A percentile compares a stretch with the other conserved stretches of the same genome.
Conservation (phyloP, 805 yeast genomes). For the Wickerhamomyces xylosicus region DNA sequence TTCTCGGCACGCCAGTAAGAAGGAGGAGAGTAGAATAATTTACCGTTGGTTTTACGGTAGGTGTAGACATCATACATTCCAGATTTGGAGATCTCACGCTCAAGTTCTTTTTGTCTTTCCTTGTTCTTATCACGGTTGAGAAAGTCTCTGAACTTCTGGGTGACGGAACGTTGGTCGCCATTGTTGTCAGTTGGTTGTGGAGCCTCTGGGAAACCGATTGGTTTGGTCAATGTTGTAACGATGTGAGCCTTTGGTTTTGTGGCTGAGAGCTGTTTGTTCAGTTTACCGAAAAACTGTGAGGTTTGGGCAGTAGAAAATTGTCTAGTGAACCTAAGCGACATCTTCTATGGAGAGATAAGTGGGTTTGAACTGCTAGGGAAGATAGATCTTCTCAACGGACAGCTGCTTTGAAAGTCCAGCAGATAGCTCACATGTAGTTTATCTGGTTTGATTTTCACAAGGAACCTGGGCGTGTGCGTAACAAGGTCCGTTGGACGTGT, state of each 20-base stretch:
- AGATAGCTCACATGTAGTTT: no score
- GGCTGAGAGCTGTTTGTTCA: slow-evolving; percentile 24
- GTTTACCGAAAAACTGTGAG: slow-evolving; percentile 19
- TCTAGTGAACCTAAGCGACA: slow-evolving; percentile 1
- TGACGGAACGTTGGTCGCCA: slow-evolving; percentile 28
- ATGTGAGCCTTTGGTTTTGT: slow-evolving; percentile 27
- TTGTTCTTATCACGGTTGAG: slow-evolving; percentile 37
- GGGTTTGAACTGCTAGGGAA: no score
- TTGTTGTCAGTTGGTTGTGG: slow-evolving; percentile 29
- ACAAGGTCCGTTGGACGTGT: no score
- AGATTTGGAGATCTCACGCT: slow-evolving; percentile 54
- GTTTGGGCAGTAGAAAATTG: slow-evolving; percentile 6
- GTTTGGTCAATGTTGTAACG: slow-evolving; percentile 27
- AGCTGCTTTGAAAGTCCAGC: no score
- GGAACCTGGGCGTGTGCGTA: no score
- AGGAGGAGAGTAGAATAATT: slow-evolving; percentile 75
- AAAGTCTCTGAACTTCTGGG: slow-evolving; percentile 33
- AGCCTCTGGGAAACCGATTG: slow-evolving; percentile 32
- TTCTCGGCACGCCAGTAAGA: slow-evolving; percentile 65
- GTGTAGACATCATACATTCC: slow-evolving; percentile 58
- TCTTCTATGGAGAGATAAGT: background rate
- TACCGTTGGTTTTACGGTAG: slow-evolving; percentile 70
- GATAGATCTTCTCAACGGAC: no score
- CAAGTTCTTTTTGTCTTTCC: slow-evolving; percentile 40
- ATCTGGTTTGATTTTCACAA: no score